Conservation (phyloP, 306 rosid genomes). For the Prunus mume region DNA sequence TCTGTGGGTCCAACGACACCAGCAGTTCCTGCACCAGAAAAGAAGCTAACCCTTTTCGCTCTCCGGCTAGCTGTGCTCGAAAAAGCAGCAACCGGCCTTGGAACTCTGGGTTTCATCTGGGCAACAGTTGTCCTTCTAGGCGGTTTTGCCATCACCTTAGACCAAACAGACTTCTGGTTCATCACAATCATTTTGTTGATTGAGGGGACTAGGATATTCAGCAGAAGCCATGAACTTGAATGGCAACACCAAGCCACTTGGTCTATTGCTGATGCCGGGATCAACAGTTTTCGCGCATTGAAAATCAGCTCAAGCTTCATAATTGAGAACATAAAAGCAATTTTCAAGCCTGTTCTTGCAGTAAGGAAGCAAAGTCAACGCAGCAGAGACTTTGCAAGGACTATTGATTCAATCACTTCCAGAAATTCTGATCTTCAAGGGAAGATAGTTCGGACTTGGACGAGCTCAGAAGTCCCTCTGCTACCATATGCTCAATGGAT, state of each 20-base stretch:
- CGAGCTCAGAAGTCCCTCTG: constrained; percentile 77
- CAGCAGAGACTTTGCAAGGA: constrained; percentile 31
- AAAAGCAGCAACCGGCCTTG: constrained; percentile 80
- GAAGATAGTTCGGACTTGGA: constrained; percentile 64
- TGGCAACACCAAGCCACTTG: constrained; percentile 98
- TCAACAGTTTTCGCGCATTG: constrained; percentile 56
- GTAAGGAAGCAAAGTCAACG: constrained; percentile 23
- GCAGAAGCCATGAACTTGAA: constrained; percentile 95
- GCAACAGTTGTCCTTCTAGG: constrained; percentile 93
- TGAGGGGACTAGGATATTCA: constrained; percentile 86
- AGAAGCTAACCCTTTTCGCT: constrained; percentile 83
- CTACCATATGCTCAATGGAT: constrained; percentile 71
- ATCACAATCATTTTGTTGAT: constrained; percentile 75
- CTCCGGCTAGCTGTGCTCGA: constrained; percentile 86
- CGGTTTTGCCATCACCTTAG: constrained; percentile 81
- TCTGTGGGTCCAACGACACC: constrained; percentile 21
- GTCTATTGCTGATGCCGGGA: constrained; percentile 69
- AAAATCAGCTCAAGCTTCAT: constrained; percentile 45
- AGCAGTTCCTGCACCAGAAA: constrained; percentile 60
- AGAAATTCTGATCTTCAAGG: constrained; percentile 33
- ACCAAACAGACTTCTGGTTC: constrained; percentile 76
- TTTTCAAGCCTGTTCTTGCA: constrained; percentile 41
- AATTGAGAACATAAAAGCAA: constrained; percentile 33
- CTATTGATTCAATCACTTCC: constrained; percentile 3
- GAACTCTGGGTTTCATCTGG: constrained; percentile 93